phyloP scores from a whole-genome alignment of 345 rosid species.

The Gossypium herbaceum region DNA sequence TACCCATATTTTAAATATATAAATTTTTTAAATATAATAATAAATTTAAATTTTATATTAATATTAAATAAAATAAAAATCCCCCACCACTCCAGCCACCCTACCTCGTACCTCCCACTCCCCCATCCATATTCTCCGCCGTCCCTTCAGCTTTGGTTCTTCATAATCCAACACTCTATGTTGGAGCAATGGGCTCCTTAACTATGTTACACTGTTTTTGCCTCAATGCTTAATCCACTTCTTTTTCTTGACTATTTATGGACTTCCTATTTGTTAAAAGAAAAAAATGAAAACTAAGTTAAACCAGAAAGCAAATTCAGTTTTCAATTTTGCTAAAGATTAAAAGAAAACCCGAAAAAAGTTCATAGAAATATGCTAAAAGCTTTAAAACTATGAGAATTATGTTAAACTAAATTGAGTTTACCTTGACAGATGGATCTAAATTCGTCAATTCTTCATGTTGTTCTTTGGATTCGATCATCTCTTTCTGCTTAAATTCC shows the following conservation, averaged over 20 bases:
- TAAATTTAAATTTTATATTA: no score
- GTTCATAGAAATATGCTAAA: background rate
- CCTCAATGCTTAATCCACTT: constrained; percentile 38
- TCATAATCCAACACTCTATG: no score
- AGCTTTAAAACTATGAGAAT: background rate
- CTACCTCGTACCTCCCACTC: no score
- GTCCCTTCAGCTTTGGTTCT: no score
- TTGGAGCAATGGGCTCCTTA: no score
- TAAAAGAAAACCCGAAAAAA: background rate
- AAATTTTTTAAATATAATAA: no score
- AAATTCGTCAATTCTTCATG: constrained; percentile 24
- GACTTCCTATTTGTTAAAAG: constrained; percentile 49
- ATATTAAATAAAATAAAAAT: no score
- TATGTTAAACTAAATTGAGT: background rate
- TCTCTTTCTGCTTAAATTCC: constrained; percentile 28
- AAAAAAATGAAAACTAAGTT: background rate
- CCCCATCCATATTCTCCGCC: no score
- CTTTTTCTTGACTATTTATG: constrained; percentile 33
- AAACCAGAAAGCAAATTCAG: background rate
- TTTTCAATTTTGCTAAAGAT: background rate
- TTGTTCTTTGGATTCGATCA: constrained; percentile 23
- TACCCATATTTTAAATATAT: no score
- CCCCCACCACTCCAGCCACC: no score
- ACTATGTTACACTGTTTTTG: no score
- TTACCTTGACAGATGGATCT: constrained; percentile 80